Evolutionary conservation across 192 early-diverging fungal genomes (phyloP), one percentile per base, ranked within the genome.

Genomic region (Lobosporangium transversale): DNA sequence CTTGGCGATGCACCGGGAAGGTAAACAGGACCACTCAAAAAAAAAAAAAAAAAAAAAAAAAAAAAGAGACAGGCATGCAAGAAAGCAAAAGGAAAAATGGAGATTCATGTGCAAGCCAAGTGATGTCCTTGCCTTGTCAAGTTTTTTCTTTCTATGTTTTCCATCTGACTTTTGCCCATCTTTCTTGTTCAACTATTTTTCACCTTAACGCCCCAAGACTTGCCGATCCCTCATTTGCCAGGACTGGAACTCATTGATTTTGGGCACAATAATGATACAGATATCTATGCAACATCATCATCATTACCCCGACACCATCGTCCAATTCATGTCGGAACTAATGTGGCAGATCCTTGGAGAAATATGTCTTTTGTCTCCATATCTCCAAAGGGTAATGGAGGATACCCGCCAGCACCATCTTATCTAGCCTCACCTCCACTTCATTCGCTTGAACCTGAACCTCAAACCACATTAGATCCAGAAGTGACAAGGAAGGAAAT

Each of bases 1-100:
- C 50, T 59, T 94, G n/a, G 78, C 85, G 49, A 80, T 84, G 32
- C 89, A 90, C 73, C 84, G 83, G 56, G 80, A 91, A 59, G 87
- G 87, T 88, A 83, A 35, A 14, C 37, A 40, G 37, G 37, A 40
- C 14, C 37, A 14, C 7, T 14, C 8, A 14, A 14, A 40, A 40
- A 14, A 40, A 14, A 10, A 14, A 40, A 15, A 51, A 56, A 45
- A 45, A 47, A 48, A 49, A 48, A 35, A 66, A 26, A 48, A 45
- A 32, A 63, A 43, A 29, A 43, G 37, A 49, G 20, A 44, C 11
- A 27, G n/a, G 37, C 37, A 40, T 40, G 37, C 8, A 40, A 7
- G 37, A 40, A 40, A 7, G 37, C n/a, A n/a, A n/a, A n/a, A n/a
- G n/a, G n/a, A n/a, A n/a, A n/a, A n/a, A n/a, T 31, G 20, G 4